These are phyloP conservation scores for Barnettozyma californica DNA, from an alignment of 805 yeast species.

Conservation along the genomic window DNA sequence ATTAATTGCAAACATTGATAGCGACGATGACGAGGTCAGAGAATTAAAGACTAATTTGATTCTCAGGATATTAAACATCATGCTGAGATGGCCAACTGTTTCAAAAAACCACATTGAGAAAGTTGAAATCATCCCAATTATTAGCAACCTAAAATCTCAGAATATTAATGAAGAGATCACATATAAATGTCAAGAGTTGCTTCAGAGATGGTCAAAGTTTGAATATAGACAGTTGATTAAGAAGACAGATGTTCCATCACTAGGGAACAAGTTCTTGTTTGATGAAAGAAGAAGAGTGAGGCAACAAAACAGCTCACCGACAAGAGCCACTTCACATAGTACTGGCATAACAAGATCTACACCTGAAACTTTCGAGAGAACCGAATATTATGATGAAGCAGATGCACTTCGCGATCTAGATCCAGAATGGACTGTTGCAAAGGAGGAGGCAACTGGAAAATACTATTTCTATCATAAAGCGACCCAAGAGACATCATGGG, in stretches of 20 bases:
- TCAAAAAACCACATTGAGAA: constrained; percentile 74
- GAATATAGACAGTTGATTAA: constrained; percentile 86
- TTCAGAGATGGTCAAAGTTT: constrained; percentile 65
- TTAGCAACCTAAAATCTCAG: constrained; percentile 36
- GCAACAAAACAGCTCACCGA: not conserved
- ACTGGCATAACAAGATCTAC: not conserved
- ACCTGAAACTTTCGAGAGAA: constrained; percentile 31
- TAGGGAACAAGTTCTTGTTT: constrained; percentile 1
- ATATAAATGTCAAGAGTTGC: constrained; percentile 37
- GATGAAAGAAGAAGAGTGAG: constrained; percentile 20
- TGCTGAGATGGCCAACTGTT: constrained; percentile 61
- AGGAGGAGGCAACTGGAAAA: constrained; percentile 40
- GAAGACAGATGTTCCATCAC: constrained; percentile 31
- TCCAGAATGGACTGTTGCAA: constrained; percentile 33
- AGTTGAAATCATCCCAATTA: constrained; percentile 64
- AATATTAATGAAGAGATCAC: constrained; percentile 26
- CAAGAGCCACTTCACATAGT: not conserved
- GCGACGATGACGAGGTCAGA: constrained; percentile 1
- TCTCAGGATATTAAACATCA: constrained; percentile 47
- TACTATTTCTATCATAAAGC: constrained; percentile 44
- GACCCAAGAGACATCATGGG: constrained; percentile 52
- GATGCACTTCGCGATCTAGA: constrained; percentile 3
- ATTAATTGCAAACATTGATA: not conserved
- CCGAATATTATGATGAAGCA: constrained; percentile 35
- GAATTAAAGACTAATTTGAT: constrained; percentile 29